A percentile compares a stretch with the other conserved stretches of the same genome.
phyloP scores from a whole-genome alignment of 1,139 yeast species.

The Diutina siamensis region DNA sequence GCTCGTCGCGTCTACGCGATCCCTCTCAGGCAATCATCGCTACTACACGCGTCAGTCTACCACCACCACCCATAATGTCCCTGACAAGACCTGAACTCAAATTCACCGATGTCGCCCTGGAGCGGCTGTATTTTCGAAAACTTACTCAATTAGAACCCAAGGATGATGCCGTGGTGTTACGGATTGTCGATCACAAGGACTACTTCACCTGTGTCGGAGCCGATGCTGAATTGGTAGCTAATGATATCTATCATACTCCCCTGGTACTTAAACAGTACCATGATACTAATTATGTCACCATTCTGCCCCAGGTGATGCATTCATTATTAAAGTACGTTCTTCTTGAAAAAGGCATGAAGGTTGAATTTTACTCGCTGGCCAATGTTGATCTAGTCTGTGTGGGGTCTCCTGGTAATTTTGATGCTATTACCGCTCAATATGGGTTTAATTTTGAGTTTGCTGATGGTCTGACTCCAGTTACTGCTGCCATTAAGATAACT shows the following conservation, averaged over 20 bases:
- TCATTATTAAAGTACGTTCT: conserved; percentile 54
- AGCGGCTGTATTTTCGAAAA: conserved; percentile 50
- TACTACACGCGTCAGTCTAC: too few relatives aligned
- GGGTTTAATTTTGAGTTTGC: conserved; percentile 55
- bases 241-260: conserved; percentile 67
- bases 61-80: conserved; percentile 32
- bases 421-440: conserved; percentile 27
- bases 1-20: too few relatives aligned
- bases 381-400: conserved; percentile 46
- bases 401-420: conserved; percentile 89
- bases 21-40: too few relatives aligned
- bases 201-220: conserved; percentile 63
- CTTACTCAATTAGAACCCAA: conserved; percentile 41
- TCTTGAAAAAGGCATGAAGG: conserved; percentile 56
- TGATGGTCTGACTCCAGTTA: conserved; percentile 54
- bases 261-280: conserved; percentile 52
- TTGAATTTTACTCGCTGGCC: conserved; percentile 58
- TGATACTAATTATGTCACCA: conserved; percentile 49
- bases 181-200: conserved; percentile 67
- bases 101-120: conserved; percentile 54
- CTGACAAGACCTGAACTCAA: conserved; percentile 62
- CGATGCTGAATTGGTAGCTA: conserved; percentile 82
- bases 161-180: conserved; percentile 31
- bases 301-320: conserved; percentile 63
- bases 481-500: conserved; percentile 60